These are phyloP conservation scores for Mycena floridula DNA, from an alignment of 768 basidiomycete genomes.

Conservation along the genomic window DNA sequence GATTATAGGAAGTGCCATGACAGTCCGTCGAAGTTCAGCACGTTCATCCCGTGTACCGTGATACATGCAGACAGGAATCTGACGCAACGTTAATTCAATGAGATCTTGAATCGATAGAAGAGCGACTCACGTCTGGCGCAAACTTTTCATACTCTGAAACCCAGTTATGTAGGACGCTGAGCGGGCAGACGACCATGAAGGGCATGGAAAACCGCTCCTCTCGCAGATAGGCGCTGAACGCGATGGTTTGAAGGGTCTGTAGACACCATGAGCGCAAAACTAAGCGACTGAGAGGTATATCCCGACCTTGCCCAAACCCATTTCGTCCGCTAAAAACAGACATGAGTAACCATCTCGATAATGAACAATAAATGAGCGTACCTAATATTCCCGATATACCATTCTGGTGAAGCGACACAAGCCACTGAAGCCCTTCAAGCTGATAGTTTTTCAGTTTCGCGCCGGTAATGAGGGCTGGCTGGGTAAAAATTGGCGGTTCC, in stretches of 20 bases:
- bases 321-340: slow-evolving; percentile 71
- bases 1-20: slow-evolving; percentile 30
- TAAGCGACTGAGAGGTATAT: not conserved
- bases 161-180: slow-evolving; percentile 94
- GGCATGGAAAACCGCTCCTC: slow-evolving; percentile 64
- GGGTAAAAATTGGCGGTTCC: slow-evolving; percentile 43
- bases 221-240: slow-evolving; percentile 87
- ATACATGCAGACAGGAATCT: slow-evolving; percentile 89
- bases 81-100: not conserved
- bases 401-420: slow-evolving; percentile 82
- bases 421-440: slow-evolving; percentile 92
- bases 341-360: slow-evolving; percentile 10
- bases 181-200: slow-evolving; percentile 86
- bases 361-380: slow-evolving; percentile 23
- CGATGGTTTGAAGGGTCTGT: slow-evolving; percentile 91
- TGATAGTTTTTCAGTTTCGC: slow-evolving; percentile 87
- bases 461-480: slow-evolving; percentile 79
- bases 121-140: slow-evolving; percentile 60
- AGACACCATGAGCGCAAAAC: slow-evolving; percentile 7
- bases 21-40: slow-evolving; percentile 64
- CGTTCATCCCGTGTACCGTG: slow-evolving; percentile 82
- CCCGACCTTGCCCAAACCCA: slow-evolving; percentile 93
- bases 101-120: not conserved
- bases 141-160: slow-evolving; percentile 78
- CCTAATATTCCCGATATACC: slow-evolving; percentile 78